Conservation (phyloP, 768 basidiomycete genomes). For the Kwoniella pini region DNA sequence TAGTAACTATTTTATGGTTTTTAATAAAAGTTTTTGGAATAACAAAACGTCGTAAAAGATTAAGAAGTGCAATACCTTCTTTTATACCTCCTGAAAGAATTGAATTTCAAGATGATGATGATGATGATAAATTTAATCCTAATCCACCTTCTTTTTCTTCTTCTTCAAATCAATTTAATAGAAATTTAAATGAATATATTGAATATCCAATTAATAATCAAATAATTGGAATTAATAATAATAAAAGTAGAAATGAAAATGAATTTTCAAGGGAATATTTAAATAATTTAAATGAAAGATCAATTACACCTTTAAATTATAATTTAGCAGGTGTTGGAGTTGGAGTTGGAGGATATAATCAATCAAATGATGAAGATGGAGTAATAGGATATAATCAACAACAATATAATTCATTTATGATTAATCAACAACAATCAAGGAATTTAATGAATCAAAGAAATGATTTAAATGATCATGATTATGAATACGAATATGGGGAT, state of each 20-base stretch:
- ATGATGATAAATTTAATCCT: neutral
- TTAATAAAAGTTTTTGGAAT: constrained; percentile 3
- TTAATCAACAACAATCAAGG: neutral
- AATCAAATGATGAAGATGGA: too few species aligned
- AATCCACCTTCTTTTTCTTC: neutral
- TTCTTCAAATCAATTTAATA: too few species aligned
- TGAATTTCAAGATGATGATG: neutral
- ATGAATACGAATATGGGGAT: neutral
- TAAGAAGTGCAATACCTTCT: constrained; percentile 6
- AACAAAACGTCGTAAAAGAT: neutral
- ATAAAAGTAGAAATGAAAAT: neutral
- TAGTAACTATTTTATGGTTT: constrained; percentile 3
- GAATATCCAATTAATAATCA: neutral
- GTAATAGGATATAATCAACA: neutral
- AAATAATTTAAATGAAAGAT: neutral
- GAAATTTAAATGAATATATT: neutral
- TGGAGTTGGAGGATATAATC: too few species aligned
- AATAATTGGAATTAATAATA: too few species aligned
- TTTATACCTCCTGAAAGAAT: constrained; percentile 11
- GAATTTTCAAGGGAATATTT: neutral
- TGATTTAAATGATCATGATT: neutral
- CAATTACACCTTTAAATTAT: neutral
- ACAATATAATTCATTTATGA: neutral
- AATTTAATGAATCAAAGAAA: neutral
- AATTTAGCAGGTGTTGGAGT: constrained; percentile 4